Conservation (phyloP, 345 rosid genomes). For the Rubroshorea leprosula region DNA sequence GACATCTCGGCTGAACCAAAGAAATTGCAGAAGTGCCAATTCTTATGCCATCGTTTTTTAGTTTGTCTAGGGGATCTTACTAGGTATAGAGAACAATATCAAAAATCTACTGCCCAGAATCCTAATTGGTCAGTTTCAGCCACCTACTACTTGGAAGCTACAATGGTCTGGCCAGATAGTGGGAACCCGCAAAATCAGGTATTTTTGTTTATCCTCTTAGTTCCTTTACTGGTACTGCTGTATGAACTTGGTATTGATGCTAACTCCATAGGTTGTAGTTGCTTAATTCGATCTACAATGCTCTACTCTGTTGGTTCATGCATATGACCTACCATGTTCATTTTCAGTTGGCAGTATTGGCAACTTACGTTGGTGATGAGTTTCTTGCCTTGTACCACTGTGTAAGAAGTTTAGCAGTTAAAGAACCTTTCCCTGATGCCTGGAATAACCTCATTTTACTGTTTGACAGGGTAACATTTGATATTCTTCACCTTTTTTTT, state of each 20-base stretch:
- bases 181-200: constrained; percentile 98
- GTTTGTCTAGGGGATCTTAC: constrained; percentile 93
- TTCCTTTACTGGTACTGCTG: background rate
- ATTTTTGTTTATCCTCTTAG: background rate
- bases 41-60: constrained; percentile 74
- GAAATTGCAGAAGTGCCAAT: constrained; percentile 41
- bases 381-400: constrained; percentile 88
- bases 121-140: constrained; percentile 81
- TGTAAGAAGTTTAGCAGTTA: constrained; percentile 87
- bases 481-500: background rate
- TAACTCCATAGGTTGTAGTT: no score
- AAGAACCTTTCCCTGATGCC: constrained; percentile 93
- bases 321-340: constrained; percentile 9
- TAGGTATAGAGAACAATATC: constrained; percentile 71
- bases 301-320: background rate
- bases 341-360: constrained; percentile 78
- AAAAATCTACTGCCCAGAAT: constrained; percentile 31
- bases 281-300: no score
- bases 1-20: constrained; percentile 25
- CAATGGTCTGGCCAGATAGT: constrained; percentile 68
- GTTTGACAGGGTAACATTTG: constrained; percentile 67
- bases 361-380: constrained; percentile 82
- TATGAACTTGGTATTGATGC: no score
- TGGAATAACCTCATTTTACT: constrained; percentile 64
- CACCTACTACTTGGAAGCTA: constrained; percentile 70